A percentile compares a stretch with the other conserved stretches of the same genome.
phyloP scores from a whole-genome alignment of 2,329 filamentous ascomycete species.

The Aaosphaeria pasadenensis region DNA sequence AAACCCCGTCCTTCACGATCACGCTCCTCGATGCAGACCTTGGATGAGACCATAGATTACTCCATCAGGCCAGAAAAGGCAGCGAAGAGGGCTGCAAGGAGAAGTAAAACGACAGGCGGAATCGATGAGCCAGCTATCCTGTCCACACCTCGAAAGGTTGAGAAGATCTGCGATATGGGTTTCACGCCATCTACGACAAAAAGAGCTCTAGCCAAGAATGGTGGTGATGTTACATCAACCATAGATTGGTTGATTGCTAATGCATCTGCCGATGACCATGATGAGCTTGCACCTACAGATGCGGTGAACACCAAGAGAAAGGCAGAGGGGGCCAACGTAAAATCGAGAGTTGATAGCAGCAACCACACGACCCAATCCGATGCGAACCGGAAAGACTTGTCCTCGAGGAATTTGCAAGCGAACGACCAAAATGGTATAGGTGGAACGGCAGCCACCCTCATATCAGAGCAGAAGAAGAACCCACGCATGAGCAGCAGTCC shows the following conservation, averaged over 20 bases:
- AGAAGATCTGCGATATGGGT: constrained; percentile 34
- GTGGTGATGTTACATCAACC: constrained; percentile 26
- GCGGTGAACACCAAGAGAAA: background rate
- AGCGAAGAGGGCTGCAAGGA: constrained; percentile 14
- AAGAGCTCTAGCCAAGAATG: constrained; percentile 20
- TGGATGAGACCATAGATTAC: constrained; percentile 23
- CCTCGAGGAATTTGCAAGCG: too few relatives aligned
- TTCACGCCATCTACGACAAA: constrained; percentile 30
- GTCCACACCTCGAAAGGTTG: constrained; percentile 25
- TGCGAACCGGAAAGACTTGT: too few relatives aligned
- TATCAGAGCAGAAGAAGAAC: too few relatives aligned
- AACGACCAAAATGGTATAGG: too few relatives aligned
- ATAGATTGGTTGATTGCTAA: constrained; percentile 32
- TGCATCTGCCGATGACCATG: constrained; percentile 13
- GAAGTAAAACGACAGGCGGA: constrained; percentile 19
- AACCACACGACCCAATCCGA: too few relatives aligned
- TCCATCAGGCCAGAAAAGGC: constrained; percentile 27
- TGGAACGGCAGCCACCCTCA: too few relatives aligned
- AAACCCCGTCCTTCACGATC: constrained; percentile 36
- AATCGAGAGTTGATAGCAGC: background rate
- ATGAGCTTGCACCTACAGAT: constrained; percentile 20
- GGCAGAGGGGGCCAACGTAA: background rate
- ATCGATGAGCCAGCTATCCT: constrained; percentile 2
- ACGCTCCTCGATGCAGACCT: constrained; percentile 23
- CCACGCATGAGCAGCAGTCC: too few relatives aligned